Conservation (phyloP, 2,329 filamentous ascomycete species). For the Penicillium sp. region DNA sequence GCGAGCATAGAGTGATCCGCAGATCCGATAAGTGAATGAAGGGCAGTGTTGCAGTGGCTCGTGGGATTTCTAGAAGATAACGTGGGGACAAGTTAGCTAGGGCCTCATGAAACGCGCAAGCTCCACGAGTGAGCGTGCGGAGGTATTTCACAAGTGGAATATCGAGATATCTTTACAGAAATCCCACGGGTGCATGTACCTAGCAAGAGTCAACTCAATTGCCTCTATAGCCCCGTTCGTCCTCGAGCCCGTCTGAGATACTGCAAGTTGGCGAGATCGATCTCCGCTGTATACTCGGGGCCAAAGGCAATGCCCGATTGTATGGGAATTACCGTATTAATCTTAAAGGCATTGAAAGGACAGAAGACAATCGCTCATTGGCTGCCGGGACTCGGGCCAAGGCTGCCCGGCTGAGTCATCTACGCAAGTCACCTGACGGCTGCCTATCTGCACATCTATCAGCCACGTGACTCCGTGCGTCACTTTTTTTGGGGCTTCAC, state of each 20-base stretch:
- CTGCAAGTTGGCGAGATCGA: conserved; percentile 25
- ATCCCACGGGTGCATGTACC: conserved; percentile 11
- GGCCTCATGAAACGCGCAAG: conserved; percentile 22
- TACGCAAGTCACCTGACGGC: conserved; percentile 20
- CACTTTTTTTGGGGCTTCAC: conserved; percentile 37
- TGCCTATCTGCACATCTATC: conserved; percentile 6
- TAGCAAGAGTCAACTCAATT: conserved; percentile 20
- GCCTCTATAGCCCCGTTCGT: conserved; percentile 7
- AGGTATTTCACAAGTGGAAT: background rate
- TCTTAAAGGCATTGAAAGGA: conserved; percentile 32
- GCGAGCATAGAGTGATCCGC: conserved; percentile 33
- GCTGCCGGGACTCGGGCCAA: conserved; percentile 5
- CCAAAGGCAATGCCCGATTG: conserved; percentile 13
- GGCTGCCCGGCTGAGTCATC: conserved; percentile 20
- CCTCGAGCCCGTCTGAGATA: conserved; percentile 14
- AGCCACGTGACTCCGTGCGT: conserved; percentile 34
- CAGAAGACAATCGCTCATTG: conserved; percentile 39
- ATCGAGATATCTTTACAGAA: background rate
- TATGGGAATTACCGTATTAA: conserved; percentile 19
- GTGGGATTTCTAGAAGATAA: conserved; percentile 13
- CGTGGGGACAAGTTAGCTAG: conserved; percentile 21
- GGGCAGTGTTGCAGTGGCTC: conserved; percentile 8
- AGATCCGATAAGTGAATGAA: conserved; percentile 3
- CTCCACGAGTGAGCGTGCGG: background rate
- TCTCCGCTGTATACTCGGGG: conserved; percentile 13